Percentiles rank a stretch among this genome's conserved stretches.
phyloP scores from a whole-genome alignment of 2,329 filamentous ascomycete species.

The Orbilia brochopaga region DNA sequence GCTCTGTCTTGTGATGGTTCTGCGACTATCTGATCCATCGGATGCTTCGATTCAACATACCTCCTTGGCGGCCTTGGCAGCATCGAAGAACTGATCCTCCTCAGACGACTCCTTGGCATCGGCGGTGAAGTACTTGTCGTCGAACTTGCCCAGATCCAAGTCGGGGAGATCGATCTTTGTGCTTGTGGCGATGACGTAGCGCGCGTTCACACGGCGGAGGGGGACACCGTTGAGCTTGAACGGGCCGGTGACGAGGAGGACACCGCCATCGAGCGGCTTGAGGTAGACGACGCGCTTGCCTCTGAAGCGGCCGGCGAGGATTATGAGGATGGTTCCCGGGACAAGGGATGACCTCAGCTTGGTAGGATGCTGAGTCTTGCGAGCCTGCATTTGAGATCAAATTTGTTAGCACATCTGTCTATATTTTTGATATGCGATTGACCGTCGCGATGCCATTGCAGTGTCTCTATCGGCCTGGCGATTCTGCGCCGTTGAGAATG shows the following conservation, averaged over 20 bases:
- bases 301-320: constrained; percentile 98
- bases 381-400: constrained; percentile 69
- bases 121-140: constrained; percentile 94
- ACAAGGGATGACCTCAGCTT: constrained; percentile 86
- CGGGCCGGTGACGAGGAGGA: constrained; percentile 97
- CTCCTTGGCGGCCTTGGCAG: constrained; percentile 67
- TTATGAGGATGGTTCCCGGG: constrained; percentile 96
- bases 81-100: constrained; percentile 98
- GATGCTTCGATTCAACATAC: constrained; percentile 21
- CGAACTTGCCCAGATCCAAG: constrained; percentile 88
- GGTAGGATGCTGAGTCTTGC: constrained; percentile 89
- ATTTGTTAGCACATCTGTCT: constrained; percentile 20
- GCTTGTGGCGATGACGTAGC: constrained; percentile 91
- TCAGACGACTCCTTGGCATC: constrained; percentile 88
- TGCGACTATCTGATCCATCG: neutral
- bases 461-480: neutral
- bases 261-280: constrained; percentile 95
- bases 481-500: neutral
- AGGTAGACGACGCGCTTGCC: constrained; percentile 99
- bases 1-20: constrained; percentile 16
- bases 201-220: constrained; percentile 89
- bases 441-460: neutral
- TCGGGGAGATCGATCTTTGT: constrained; percentile 82
- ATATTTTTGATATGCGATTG: constrained; percentile 32
- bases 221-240: constrained; percentile 99